Conservation (phyloP, 192 early-diverging fungal genomes). For the Oehlia diaphana region DNA sequence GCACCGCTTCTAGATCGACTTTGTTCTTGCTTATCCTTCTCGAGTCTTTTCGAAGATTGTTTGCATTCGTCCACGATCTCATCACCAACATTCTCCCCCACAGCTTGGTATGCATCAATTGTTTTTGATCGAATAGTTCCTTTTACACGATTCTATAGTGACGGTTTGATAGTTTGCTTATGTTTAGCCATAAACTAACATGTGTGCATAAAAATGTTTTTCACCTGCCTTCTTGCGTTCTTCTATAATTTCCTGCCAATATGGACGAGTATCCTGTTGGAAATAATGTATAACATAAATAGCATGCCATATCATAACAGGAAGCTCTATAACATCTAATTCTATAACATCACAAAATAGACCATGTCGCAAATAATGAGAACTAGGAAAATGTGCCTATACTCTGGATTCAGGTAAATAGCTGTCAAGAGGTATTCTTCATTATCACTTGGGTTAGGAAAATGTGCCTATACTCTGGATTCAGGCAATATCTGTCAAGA, state of each 20-base stretch:
- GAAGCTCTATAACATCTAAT: slow-evolving; percentile 1
- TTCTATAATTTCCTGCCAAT: slow-evolving; percentile 19
- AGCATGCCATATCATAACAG: background rate
- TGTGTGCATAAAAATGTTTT: background rate
- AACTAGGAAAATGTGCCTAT: slow-evolving; percentile 6
- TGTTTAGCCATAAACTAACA: background rate
- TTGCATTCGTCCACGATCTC: no score
- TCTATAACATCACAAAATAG: no score
- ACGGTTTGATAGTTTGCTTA: background rate
- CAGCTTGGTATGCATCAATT: background rate
- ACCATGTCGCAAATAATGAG: slow-evolving; percentile 16
- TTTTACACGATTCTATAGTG: slow-evolving; percentile 13
- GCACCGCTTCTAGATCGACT: no score
- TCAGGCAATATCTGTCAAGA: slow-evolving; percentile 21
- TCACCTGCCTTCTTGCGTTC: slow-evolving; percentile 18
- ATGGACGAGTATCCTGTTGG: background rate
- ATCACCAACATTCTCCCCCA: no score
- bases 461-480: slow-evolving; percentile 20
- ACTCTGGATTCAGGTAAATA: slow-evolving; percentile 27
- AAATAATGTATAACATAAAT: background rate
- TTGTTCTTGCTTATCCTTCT: no score
- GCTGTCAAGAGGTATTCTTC: slow-evolving; percentile 1
- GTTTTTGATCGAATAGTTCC: slow-evolving; percentile 12
- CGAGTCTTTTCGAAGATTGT: no score
- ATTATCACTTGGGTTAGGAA: slow-evolving; percentile 24